Conservation (phyloP, 2,329 filamentous ascomycete species). For the Ceratocystis destructans region DNA sequence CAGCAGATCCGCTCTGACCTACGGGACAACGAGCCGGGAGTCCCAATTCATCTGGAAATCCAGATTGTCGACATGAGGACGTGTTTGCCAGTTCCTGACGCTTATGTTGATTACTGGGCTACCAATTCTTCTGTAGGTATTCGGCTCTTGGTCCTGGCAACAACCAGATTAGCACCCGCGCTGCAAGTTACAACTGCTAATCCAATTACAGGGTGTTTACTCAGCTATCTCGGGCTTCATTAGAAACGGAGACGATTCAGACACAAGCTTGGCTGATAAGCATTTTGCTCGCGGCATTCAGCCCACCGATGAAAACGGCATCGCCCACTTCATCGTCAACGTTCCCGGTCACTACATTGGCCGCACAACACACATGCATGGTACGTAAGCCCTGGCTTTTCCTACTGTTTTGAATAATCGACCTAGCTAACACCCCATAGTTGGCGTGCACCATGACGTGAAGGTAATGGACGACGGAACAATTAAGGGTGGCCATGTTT, state of each 20-base stretch:
- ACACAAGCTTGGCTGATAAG: conserved; percentile 25
- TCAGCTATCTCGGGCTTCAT: conserved; percentile 25
- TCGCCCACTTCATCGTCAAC: conserved; percentile 32
- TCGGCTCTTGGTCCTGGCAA: background rate
- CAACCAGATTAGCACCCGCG: rapidly evolving
- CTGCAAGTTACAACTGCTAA: background rate
- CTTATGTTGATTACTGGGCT: conserved; percentile 23
- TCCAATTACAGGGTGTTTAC: conserved; percentile 25
- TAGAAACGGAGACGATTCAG: conserved; percentile 33
- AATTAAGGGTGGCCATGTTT: conserved; percentile 30
- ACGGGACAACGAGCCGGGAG: conserved; percentile 20
- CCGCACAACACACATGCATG: conserved; percentile 37
- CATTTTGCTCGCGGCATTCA: conserved; percentile 30
- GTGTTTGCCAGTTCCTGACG: conserved; percentile 20
- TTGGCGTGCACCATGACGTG: conserved; percentile 29
- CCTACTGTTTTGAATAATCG: conserved; percentile 21
- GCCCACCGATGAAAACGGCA: conserved; percentile 30
- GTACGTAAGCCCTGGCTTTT: conserved; percentile 23
- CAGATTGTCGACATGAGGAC: conserved; percentile 23
- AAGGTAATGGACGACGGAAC: conserved; percentile 27
- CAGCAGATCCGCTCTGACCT: conserved; percentile 21
- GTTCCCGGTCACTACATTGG: conserved; percentile 34
- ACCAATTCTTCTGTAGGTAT: conserved; percentile 27
- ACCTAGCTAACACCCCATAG: conserved; percentile 15
- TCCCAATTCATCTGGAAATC: conserved; percentile 21